phyloP scores from a whole-genome alignment of 2,329 filamentous ascomycete species.

The Pyricularia grisea region DNA sequence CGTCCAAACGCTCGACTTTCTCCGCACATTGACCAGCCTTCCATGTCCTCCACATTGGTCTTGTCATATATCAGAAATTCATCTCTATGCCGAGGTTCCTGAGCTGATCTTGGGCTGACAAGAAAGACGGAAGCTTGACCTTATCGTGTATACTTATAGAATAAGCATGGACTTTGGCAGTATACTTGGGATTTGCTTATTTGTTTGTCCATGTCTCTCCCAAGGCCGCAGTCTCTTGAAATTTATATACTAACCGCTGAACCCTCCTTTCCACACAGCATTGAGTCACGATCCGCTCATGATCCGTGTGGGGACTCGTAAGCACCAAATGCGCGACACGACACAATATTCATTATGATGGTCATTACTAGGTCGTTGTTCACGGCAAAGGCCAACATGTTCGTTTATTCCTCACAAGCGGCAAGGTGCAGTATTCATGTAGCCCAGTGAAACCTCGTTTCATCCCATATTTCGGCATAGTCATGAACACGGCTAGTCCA shows the following conservation, averaged over 20 bases:
- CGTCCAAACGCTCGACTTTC: neutral
- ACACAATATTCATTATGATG: neutral
- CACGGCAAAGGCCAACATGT: neutral
- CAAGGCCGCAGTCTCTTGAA: neutral
- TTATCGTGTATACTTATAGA: neutral
- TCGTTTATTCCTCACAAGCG: neutral
- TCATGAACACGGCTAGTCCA: neutral
- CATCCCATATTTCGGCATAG: neutral
- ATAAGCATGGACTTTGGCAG: neutral
- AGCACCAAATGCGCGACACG: neutral
- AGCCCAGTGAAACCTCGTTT: neutral
- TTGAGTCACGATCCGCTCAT: neutral
- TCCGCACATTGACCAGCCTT: neutral
- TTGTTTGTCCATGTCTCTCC: neutral
- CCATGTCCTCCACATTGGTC: neutral
- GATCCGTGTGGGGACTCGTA: neutral
- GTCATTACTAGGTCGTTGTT: neutral
- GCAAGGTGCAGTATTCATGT: neutral
- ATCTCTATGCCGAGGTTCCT: neutral
- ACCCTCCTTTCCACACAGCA: neutral
- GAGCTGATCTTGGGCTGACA: neutral
- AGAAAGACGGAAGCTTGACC: neutral
- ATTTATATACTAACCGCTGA: neutral
- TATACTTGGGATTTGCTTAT: neutral
- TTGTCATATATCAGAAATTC: neutral